These are phyloP conservation scores for Backusella luteola DNA, from an alignment of 192 early-diverging fungal species.

Conservation along the genomic window DNA sequence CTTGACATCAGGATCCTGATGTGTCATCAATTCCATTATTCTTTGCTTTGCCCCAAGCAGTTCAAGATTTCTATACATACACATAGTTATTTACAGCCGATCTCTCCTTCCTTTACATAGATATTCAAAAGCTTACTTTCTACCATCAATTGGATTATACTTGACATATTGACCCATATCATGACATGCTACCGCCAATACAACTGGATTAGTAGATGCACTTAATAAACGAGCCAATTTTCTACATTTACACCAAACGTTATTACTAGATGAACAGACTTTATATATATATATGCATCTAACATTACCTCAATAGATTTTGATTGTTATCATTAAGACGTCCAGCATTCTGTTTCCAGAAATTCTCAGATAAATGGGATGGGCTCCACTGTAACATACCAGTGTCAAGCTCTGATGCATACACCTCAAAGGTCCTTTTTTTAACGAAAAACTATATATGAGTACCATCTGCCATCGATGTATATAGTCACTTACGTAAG, in stretches of 20 bases:
- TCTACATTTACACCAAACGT: constrained; percentile 28
- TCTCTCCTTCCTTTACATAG: neutral
- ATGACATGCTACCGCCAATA: constrained; percentile 88
- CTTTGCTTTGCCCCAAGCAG: constrained; percentile 89
- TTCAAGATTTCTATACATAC: constrained; percentile 57
- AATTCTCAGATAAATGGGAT: constrained; percentile 86
- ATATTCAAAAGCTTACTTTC: constrained; percentile 56
- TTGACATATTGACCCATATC: constrained; percentile 96
- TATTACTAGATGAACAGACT: neutral
- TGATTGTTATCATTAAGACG: constrained; percentile 79
- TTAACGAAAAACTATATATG: neutral
- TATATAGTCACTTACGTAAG: constrained; percentile 52
- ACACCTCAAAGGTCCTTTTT: constrained; percentile 89
- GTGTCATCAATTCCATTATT: constrained; percentile 95
- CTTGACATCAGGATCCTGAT: constrained; percentile 84
- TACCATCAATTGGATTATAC: constrained; percentile 75
- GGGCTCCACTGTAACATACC: constrained; percentile 92
- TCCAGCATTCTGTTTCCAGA: constrained; percentile 88
- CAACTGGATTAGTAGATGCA: constrained; percentile 54
- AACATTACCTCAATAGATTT: constrained; percentile 58
- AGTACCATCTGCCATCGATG: neutral
- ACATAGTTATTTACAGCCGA: neutral
- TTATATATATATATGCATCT: no score
- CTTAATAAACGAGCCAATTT: constrained; percentile 57
- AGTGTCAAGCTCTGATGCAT: constrained; percentile 81